Evolutionary conservation across 2,329 filamentous ascomycete genomes (phyloP), one percentile per base, ranked within the genome.

Genomic region (Apiospora malaysiana): DNA sequence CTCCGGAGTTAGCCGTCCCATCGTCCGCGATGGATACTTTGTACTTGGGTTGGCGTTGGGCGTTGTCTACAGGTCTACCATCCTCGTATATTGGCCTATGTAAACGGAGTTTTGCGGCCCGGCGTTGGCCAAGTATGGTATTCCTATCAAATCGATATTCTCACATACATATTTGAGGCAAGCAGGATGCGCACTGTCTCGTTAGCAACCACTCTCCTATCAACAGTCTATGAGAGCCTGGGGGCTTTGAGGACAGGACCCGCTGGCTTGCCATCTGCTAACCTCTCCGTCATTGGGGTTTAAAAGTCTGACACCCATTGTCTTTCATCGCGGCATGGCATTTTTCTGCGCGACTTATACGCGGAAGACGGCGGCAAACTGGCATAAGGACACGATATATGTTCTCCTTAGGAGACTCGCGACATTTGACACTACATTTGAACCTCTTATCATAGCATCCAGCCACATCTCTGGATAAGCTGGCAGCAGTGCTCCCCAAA

Each of bases 1-100:
- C 83, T 98, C 79, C 93, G 96, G 88, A 98, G 94, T 82, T 97
- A 72, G 40, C 32, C 32, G 18, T 21, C 32, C 27, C 32, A 45
- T 47, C 45, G 9, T 40, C 9, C n/a, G 56, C 56, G 14, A 3
- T 63, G 56, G 56, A 63, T 40, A 40, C 32, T 63, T 63, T 63
- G 42, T 45, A 18, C 56, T 63, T 63, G 56, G 56, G 56, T 40
- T 63, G 56, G 56, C 56, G 56, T 63, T 63, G 56, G 56, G 56
- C 56, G 56, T 63, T 63, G 56, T 63, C 32, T 63, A 40, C 21
- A n/a, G 56, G 32, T n/a, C 56, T 40, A 63, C 8, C 21, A 63
- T 63, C 32, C 56, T 37, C 56, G 32, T 63, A 63, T 63, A 40
- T 63, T 63, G 56, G 56, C 56, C 56, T 40, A 63, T 63, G 56